phyloP scores from a whole-genome alignment of 2,329 filamentous ascomycete species.

The Colletotrichum euphorbiae region DNA sequence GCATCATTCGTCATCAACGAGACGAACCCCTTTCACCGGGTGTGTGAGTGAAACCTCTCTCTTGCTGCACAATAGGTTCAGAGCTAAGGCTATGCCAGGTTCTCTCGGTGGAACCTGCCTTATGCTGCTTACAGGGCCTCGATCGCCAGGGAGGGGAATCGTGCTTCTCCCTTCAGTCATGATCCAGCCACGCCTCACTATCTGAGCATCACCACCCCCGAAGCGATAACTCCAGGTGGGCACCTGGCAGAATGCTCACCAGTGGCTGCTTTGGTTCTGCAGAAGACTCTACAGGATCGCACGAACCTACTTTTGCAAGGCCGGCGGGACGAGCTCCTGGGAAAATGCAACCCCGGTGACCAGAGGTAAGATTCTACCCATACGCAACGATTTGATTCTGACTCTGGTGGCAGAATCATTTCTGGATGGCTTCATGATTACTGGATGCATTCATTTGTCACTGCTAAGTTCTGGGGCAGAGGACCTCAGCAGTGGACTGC shows the following conservation, averaged over 20 bases:
- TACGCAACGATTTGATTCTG: too few species aligned
- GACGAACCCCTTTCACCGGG: neutral
- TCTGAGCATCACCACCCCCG: conserved; percentile 15
- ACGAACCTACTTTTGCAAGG: conserved; percentile 40
- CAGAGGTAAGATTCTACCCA: conserved; percentile 17
- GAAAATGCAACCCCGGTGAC: conserved; percentile 24
- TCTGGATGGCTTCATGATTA: conserved; percentile 43
- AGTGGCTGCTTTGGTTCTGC: conserved; percentile 18
- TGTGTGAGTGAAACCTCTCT: neutral
- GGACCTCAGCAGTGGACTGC: conserved; percentile 41
- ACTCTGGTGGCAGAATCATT: neutral
- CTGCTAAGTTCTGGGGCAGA: conserved; percentile 44
- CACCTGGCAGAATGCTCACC: conserved; percentile 28
- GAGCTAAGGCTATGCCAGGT: neutral
- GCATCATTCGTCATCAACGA: conserved; percentile 31
- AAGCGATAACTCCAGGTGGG: neutral
- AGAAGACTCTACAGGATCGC: conserved; percentile 27
- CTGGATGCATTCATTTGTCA: conserved; percentile 44
- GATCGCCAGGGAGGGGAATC: neutral
- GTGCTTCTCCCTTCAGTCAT: neutral
- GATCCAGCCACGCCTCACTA: neutral
- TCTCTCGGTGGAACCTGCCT: conserved; percentile 4
- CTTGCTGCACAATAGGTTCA: neutral
- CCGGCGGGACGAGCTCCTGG: conserved; percentile 33
- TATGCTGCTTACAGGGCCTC: neutral